Base-by-base conservation (phyloP, 371 early-diverging fungal genomes). In the Gilbertella persicaria region DNA sequence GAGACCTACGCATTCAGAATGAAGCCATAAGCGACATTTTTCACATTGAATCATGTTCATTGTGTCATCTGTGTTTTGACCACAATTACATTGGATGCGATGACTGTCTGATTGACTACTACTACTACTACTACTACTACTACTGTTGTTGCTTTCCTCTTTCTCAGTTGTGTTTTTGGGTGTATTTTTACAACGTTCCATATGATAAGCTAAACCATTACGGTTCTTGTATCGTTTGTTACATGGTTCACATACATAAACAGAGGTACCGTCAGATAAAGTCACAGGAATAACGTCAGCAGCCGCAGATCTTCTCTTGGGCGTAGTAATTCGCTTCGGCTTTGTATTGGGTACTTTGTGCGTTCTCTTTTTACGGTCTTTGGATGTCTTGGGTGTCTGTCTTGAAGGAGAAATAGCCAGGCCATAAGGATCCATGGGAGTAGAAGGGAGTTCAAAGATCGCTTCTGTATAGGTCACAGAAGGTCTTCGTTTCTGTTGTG, bases 41-140 rank as follows among this genome's bases (percentile, higher is more conserved):
- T 79, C 83, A 41, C 83, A 82, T 48, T 80, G 78, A 2, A 82
- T 64, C 72, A 78, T 67, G 2, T 66, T 57, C 12, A 69, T 67
- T 13, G 19, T 38, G 35, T 76, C 73, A n/a, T 73, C 68, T 0
- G 57, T 62, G 14, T 64, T 66, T 17, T 64, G 64, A 19, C 67
- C 17, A 21, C 48, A 47, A 14, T 39, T 48, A 26, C 38, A 29
- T 14, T 42, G 36, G 16, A 42, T 42, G 5, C 19, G 23, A 8
- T 10, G 17, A 7, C 13, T 30, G 46, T 46, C 46, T 35, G 30
- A 20, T 5, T 7, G 8, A 12, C 28, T 3, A 6, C 12, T 43
- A 19, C 25, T 16, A 23, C 20, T 45, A 30, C 13, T 47, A 7
- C n/a, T 33, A 21, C 21, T 51, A 24, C 21, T 29, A 17, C 6